Evolutionary conservation across 805 yeast genomes (phyloP), one percentile per base, ranked within the genome.

Genomic region (Spathaspora passalidarum): DNA sequence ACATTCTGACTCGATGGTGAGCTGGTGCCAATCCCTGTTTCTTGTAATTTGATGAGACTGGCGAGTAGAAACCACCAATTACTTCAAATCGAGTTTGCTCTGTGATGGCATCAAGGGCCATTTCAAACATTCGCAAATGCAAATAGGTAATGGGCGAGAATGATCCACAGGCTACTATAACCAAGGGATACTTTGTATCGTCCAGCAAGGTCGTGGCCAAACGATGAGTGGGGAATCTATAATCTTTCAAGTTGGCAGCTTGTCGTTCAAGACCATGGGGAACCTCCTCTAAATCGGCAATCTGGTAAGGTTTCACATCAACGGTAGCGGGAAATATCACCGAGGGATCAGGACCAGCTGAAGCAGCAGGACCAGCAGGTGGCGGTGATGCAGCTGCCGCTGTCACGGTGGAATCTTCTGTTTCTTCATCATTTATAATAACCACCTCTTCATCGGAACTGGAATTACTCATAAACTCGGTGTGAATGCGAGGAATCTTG

Each of bases 111-210:
- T 94, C 99, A 57, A 94, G 70, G 0, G 99, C 99, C 99, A 94
- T 94, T 68, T 94, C 99, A 64, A 94, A 94, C 98, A 94, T 94
- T 47, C 99, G 78, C 59, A 94, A 72, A 66, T 94, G 99, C 46
- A 94, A 72, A 65, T 94, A 94, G 0, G 99, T 94, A 45, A 94
- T 84, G 26, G 99, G 99, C 2, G 96, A 87, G 60, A 92, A 94
- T 2, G 97, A 89, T 7, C 99, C 99, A 68, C 99, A 94, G 1
- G 98, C 97, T 21, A 94, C 98, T 44, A 94, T 79, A 10, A 94
- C 97, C 53, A 94, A 73, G 1, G 99, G 99, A 54, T 82, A 76
- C 66, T 92, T 92, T 50, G 84, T 72, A 46, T 85, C 81, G 57
- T 89, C 94, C 47, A 79, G 68, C 57, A 91, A 65, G 45, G 76